Conservation (phyloP, 169 alveolate species). For the Eimeria sp. region DNA sequence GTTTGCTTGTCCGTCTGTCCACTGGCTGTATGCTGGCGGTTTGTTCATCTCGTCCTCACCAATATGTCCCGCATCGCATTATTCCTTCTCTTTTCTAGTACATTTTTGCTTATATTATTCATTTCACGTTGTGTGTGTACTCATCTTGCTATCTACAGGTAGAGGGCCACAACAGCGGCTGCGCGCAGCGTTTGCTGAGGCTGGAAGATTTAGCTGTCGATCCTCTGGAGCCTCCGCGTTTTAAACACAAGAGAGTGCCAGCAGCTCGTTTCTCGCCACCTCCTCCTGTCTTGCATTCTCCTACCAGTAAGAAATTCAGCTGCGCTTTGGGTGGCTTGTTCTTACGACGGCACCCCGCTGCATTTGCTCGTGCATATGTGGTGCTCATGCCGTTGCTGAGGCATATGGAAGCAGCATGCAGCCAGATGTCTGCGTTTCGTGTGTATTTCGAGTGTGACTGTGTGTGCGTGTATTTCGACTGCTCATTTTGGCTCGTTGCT, state of each 20-base stretch:
- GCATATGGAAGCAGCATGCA: neutral
- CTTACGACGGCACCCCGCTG: neutral
- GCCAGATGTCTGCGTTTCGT: neutral
- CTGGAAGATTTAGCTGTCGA: constrained; percentile 95
- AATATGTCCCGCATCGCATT: too few relatives aligned
- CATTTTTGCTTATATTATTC: neutral
- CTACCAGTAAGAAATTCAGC: constrained; percentile 37
- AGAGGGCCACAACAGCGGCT: constrained; percentile 86
- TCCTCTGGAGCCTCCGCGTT: constrained; percentile 98
- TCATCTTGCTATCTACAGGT: constrained; percentile 16
- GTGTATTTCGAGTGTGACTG: neutral
- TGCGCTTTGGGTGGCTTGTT: neutral
- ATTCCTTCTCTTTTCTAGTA: too few relatives aligned
- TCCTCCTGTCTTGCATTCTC: constrained; percentile 82
- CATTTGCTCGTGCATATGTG: neutral
- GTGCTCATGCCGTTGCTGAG: neutral
- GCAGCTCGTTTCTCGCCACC: constrained; percentile 83
- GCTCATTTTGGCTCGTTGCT: neutral
- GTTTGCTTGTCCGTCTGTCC: neutral
- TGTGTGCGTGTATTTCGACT: too few relatives aligned
- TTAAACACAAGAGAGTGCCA: constrained; percentile 96
- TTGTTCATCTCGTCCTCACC: too few relatives aligned
- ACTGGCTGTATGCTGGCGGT: too few relatives aligned
- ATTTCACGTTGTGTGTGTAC: neutral
- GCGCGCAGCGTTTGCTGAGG: constrained; percentile 93